Evolutionary conservation across 23 red algal species (phyloP), one percentile per base, ranked within the genome.

Genomic region (Pyropia yezoensis): DNA sequence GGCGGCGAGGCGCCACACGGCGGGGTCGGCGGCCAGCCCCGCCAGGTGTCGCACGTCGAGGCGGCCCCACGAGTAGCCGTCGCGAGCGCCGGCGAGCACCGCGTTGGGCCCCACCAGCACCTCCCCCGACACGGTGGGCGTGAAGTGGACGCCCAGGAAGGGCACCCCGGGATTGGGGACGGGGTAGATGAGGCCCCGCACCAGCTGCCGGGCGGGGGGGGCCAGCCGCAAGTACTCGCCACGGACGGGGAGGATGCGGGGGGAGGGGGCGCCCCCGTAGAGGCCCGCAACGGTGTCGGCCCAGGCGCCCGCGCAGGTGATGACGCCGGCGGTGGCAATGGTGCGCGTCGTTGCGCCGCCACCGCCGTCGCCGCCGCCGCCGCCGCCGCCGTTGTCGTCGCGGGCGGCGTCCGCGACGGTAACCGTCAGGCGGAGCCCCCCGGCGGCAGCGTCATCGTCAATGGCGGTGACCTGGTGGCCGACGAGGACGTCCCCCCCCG

Each of bases 81-180:
- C 51, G 51, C 76, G 65, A 23, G 71, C 69, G 45, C 77, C 62
- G 3, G 79, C 73, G 23, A 85, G 65, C 0, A 74, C 72, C 12
- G 88, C 88, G 57, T 70, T 85, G 20, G 88, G 88, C 4, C 88
- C 88, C 15, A 94, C 75, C 49, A 77, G 75, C 11, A 94, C 62
- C 61, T 82, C 67, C 21, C 79, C 88, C 7, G 75, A 70, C 18
- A 86, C 77, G 17, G 78, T 79, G 20, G 79, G 88, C 52, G 88
- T 94, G 28, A 94, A 94, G 50, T 94, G 88, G 14, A 94, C 76
- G 22, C 88, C 88, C 26, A 84, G 73, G 56, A 94, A 94, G 4
- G 88, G 88, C 16, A 56, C 27, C n/a, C 67, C 51, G 18, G 73
- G 63, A 19, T 85, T 73, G n/a, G 88, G 78, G 5, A 94, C 88